Percentiles rank a stretch among this genome's conserved stretches.
Conservation (phyloP, 2,329 filamentous ascomycete species). For the Exophiala xenobiotica region DNA sequence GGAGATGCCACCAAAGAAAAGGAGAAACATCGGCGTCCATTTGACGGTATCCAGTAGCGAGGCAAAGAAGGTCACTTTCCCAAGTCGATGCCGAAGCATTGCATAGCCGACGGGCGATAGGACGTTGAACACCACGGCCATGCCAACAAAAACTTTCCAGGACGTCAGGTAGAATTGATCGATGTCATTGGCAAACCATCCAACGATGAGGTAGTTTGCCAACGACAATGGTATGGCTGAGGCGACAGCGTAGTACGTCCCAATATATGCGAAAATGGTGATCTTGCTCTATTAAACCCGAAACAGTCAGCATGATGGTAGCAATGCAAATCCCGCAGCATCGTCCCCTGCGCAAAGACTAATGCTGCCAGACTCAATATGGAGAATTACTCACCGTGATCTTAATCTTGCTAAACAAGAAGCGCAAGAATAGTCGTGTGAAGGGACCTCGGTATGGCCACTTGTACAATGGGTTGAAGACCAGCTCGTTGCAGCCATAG, state of each 20-base stretch:
- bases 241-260: conserved; percentile 62
- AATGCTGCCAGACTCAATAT: too few relatives aligned
- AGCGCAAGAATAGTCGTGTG: conserved; percentile 72
- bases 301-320: conserved; percentile 38
- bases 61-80: conserved; percentile 51
- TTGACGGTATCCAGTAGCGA: conserved; percentile 58
- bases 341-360: too few relatives aligned
- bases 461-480: conserved; percentile 72
- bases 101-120: conserved; percentile 61
- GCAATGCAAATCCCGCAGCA: too few relatives aligned
- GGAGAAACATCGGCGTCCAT: conserved; percentile 62
- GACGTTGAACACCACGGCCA: conserved; percentile 64
- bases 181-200: conserved; percentile 65
- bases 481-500: conserved; percentile 76
- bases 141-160: conserved; percentile 43
- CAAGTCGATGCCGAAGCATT: conserved; percentile 62
- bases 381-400: neutral
- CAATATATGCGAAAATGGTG: conserved; percentile 61
- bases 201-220: conserved; percentile 68
- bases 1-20: conserved; percentile 70
- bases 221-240: conserved; percentile 64
- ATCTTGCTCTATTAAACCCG: conserved; percentile 68
- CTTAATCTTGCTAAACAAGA: conserved; percentile 65
- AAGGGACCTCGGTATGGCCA: conserved; percentile 74
- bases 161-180: conserved; percentile 67